Evolutionary conservation across 192 early-diverging fungal species (phyloP), one percentile per base, ranked within the genome.

Genomic region (Podila clonocystis): DNA sequence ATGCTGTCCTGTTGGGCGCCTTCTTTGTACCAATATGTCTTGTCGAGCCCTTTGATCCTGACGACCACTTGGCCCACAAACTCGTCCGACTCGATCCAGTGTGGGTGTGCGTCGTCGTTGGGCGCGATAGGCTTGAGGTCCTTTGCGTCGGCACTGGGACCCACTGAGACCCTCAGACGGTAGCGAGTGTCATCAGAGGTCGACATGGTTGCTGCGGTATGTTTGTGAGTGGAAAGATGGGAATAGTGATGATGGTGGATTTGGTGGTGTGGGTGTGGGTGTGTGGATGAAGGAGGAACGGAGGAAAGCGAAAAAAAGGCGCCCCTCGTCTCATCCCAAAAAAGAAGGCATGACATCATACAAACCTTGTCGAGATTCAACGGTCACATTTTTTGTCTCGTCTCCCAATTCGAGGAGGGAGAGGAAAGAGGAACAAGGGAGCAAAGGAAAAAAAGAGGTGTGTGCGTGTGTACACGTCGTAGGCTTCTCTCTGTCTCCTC

Each of bases 51-150:
- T 58, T 86, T 86, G 38, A 96, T 86, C 38, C 93, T 87, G 30
- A 96, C 91, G 69, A 84, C 85, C 17, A 93, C 68, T 63, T 88
- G 80, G 9, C 90, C 94, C 9, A 83, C 84, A 74, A 94, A 94
- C 67, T 87, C 72, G 26, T 84, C 82, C 1, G 88, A 88, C 64
- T 95, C 87, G 55, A 96, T 86, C 57, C 85, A 83, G 41, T 85
- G 69, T 41, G 93, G 94, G 33, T 87, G 75, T 5, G 65, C 66
- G 48, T 95, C 93, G 50, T 92, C 87, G 68, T 95, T 95, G 59
- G 91, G 80, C 31, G 83, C 75, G 55, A 87, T 61, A 9, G 28
- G 38, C 31, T 65, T 64, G 30, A 86, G 82, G 22, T 72, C 64
- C 22, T 59, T 69, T 33, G 68, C 67, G 57, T 85, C 74, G 11